phyloP scores from a whole-genome alignment of 768 basidiomycete genomes.

The Pisolithus marmoratus region DNA sequence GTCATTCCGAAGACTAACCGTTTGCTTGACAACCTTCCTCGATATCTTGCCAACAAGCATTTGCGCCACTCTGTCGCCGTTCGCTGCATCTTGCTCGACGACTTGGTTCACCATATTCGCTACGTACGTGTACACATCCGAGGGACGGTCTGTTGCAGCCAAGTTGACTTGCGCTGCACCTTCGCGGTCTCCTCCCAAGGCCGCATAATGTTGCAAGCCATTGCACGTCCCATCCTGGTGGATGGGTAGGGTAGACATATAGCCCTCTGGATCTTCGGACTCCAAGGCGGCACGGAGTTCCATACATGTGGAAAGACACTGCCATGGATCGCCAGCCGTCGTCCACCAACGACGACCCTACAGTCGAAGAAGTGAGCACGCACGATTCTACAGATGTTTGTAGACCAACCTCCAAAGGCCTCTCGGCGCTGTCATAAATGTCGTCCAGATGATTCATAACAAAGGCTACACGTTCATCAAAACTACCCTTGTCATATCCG shows the following conservation, averaged over 20 bases:
- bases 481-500: slow-evolving; percentile 91
- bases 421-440: slow-evolving; percentile 75
- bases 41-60: slow-evolving; percentile 73
- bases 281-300: slow-evolving; percentile 81
- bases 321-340: slow-evolving; percentile 94
- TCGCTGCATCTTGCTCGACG: slow-evolving; percentile 50
- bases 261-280: slow-evolving; percentile 54
- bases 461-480: slow-evolving; percentile 86
- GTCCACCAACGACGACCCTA: slow-evolving; percentile 86
- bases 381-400: neutral
- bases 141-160: slow-evolving; percentile 73
- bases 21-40: slow-evolving; percentile 97
- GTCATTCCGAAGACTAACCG: slow-evolving; percentile 42
- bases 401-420: slow-evolving; percentile 63
- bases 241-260: slow-evolving; percentile 71
- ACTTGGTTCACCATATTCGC: slow-evolving; percentile 76
- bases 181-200: slow-evolving; percentile 84
- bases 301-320: slow-evolving; percentile 88
- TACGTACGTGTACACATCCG: slow-evolving; percentile 93
- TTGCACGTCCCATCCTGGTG: slow-evolving; percentile 99
- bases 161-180: slow-evolving; percentile 95
- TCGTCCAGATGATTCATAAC: slow-evolving; percentile 67
- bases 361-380: slow-evolving; percentile 2
- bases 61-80: slow-evolving; percentile 48
- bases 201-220: slow-evolving; percentile 97